Evolutionary conservation across 805 yeast genomes (phyloP), one percentile per base, ranked within the genome.

Genomic region (Saccharomycopsis lassenensis): DNA sequence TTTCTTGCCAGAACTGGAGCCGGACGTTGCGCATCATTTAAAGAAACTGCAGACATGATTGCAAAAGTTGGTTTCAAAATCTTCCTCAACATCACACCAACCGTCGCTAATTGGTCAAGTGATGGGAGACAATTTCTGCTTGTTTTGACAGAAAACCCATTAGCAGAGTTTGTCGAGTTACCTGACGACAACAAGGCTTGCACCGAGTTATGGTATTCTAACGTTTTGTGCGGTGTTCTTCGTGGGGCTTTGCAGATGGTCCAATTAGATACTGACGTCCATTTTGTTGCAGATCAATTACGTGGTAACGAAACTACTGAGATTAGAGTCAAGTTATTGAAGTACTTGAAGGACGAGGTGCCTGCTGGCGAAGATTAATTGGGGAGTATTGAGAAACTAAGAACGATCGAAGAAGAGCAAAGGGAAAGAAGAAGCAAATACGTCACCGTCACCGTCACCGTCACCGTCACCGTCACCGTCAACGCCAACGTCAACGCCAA

Each of bases 221-320:
- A 91, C 50, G 70, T 91, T 2, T 60, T 86, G 18, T 81, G 87
- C 44, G 98, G 98, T 12, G 91, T 91, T 3, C 58, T 91, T 34
- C 72, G 84, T 40, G 97, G 97, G 4, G 86, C 94, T 0, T 60
- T 91, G 34, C 95, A 87, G 51, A 89, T 87, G 95, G 94, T 91
- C 3, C 98, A 91, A 52, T 60, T 91, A 49, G 94, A 87, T 40
- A 85, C 87, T 35, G 94, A 87, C 38, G 85, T 77, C 2, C 63
- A 59, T 46, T 91, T 87, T 52, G 71, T 84, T 2, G 72, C 77
- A 46, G 98, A 91, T 52, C 74, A 68, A 2, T 62, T 91, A 33
- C 70, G 86, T 45, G 97, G 96, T 0, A 89, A 85, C 47, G 77
- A 76, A 8, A 61, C 59, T 19, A 89, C 96, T 0, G 96, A 86